These are phyloP conservation scores for Aspergillus thermomutatus DNA, from an alignment of 2,329 filamentous ascomycete genomes.

Conservation along the genomic window DNA sequence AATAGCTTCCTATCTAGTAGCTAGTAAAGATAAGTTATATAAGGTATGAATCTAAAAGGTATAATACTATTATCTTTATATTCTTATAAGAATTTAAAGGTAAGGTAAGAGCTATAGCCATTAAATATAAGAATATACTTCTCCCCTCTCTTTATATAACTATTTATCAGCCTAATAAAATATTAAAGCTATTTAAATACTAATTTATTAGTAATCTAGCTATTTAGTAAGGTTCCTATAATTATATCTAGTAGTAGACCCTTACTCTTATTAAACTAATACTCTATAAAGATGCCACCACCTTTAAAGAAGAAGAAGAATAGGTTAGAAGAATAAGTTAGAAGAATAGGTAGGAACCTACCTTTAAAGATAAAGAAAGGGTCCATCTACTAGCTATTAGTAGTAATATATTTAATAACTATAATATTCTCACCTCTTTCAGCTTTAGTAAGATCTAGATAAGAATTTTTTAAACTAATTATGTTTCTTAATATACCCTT, in stretches of 20 bases:
- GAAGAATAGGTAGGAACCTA: no score
- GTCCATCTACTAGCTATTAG: background rate
- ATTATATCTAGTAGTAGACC: background rate
- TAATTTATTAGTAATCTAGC: background rate
- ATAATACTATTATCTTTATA: background rate
- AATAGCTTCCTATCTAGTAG: background rate
- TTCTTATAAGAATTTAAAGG: background rate
- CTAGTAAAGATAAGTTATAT: background rate
- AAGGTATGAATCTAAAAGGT: background rate
- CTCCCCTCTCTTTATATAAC: background rate
- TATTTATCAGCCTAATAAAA: background rate
- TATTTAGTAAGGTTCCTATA: background rate
- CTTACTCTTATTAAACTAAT: background rate
- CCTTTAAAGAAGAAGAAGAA: no score
- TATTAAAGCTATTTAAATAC: background rate
- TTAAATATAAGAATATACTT: background rate
- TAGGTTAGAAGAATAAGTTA: no score
- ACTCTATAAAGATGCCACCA: background rate
- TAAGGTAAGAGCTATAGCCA: background rate
- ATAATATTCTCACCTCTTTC: background rate
- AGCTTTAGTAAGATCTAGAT: background rate
- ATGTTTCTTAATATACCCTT: background rate
- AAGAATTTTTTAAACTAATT: background rate
- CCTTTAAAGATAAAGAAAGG: background rate
- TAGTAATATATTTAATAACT: background rate